Base-by-base conservation (phyloP, 768 basidiomycete genomes). In the Suillus cothurnatus region DNA sequence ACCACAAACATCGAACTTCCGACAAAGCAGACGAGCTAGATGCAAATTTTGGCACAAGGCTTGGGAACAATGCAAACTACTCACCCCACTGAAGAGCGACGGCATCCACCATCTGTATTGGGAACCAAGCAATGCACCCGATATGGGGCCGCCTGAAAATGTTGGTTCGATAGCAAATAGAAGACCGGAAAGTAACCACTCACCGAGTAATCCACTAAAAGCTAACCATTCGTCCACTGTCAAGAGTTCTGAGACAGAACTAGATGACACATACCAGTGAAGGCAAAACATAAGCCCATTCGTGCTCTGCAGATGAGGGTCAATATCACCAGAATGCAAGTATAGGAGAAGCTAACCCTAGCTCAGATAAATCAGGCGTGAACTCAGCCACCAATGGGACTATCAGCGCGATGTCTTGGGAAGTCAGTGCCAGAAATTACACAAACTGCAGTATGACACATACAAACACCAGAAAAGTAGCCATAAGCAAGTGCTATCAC, bases 31-130 rank as follows among this genome's bases (percentile, higher is more conserved):
- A 53, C 12, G 5, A 32, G 6, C 52, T 53, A 6, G 47, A 23
- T 1, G 23, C 9, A 8, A 12, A 53, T 32, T 21, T 53, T 9
- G 32, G 52, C 31, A 12, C 6, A 9, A 19, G 17, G 52, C 49
- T 26, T 26, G n/a, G 11, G 19, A 32, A 53, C 8, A 19, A 32
- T 21, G 19, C 5, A 1, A 3, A 28, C 17, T 19, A 38, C 74
- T 32, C 69, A 80, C 76, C 47, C 83, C 86, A 34, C 82, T 77
- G 68, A 87, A 89, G 14, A 86, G 55, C 1, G 82, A 81, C 6
- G 87, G 84, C 19, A 81, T 78, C 82, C 83, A 87, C 88, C 88
- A 89, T 3, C 80, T 72, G 68, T 83, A 86, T 6, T 77, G 73
- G 14, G 71, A 59, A 0, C 84, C 80, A 9, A 89, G 77, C 23